A percentile compares a stretch with the other conserved stretches of the same genome.
phyloP scores from a whole-genome alignment of 2,329 filamentous ascomycete species.

The Hypoxylon sp. region DNA sequence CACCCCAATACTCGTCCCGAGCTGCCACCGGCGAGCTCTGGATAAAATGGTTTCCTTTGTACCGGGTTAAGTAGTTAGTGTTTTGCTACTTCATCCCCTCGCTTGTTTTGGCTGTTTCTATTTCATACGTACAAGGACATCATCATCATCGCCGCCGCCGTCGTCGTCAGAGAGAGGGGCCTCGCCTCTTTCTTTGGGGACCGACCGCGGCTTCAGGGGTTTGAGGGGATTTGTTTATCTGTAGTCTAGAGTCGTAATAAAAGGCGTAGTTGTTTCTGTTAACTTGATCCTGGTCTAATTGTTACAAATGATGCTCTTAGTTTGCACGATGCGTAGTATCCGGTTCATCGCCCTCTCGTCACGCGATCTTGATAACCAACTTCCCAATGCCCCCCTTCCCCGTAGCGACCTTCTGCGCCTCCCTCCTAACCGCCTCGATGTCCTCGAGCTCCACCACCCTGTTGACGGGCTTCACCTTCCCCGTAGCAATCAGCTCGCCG shows the following conservation, averaged over 20 bases:
- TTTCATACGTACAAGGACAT: neutral
- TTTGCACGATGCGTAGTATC: neutral
- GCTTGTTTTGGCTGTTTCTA: slow-evolving; percentile 7
- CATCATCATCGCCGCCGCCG: neutral
- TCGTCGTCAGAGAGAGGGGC: neutral
- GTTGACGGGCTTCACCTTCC: slow-evolving; percentile 59
- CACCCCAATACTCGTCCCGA: neutral
- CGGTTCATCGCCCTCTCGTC: slow-evolving; percentile 10
- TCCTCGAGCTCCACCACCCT: slow-evolving; percentile 58
- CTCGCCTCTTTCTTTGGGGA: neutral
- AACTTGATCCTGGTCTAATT: neutral
- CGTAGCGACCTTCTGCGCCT: slow-evolving; percentile 56
- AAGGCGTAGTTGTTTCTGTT: neutral
- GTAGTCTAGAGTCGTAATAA: slow-evolving; percentile 30
- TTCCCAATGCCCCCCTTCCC: slow-evolving; percentile 60
- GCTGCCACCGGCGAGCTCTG: slow-evolving; percentile 2
- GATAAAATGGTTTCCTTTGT: neutral
- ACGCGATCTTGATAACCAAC: slow-evolving; percentile 55
- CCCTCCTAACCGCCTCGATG: slow-evolving; percentile 57
- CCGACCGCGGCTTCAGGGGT: neutral
- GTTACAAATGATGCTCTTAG: neutral
- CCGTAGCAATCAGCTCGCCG: slow-evolving; percentile 56
- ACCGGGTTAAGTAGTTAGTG: slow-evolving; percentile 2
- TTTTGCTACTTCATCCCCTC: neutral
- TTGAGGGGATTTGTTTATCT: neutral